These are phyloP conservation scores for Limnomonas spitsbergensis DNA, from an alignment of 139 green algal species.

Conservation along the genomic window DNA sequence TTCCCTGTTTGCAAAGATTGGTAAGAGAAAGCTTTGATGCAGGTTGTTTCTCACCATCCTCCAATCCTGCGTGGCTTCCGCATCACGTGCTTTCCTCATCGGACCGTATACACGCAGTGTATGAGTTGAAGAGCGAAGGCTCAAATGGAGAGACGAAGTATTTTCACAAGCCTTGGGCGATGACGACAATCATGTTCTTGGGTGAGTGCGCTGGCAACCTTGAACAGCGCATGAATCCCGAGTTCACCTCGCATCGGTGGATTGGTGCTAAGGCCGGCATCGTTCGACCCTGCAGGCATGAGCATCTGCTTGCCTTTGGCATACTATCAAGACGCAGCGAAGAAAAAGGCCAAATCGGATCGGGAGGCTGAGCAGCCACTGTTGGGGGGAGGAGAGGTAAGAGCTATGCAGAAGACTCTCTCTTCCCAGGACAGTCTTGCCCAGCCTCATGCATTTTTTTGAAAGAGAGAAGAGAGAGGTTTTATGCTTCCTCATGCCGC, in stretches of 20 bases:
- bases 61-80: neutral
- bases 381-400: constrained; percentile 13
- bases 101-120: constrained; percentile 52
- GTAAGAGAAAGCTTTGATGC: constrained; percentile 39
- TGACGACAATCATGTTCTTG: constrained; percentile 57
- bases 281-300: constrained; percentile 44
- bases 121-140: constrained; percentile 48
- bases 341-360: constrained; percentile 24
- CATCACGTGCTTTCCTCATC: too few species aligned
- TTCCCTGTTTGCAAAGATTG: constrained; percentile 77
- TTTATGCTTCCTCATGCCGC: neutral
- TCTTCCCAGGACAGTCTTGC: too few species aligned
- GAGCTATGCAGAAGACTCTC: neutral
- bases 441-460: too few species aligned
- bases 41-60: neutral
- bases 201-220: constrained; percentile 13
- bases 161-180: constrained; percentile 67
- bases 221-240: neutral
- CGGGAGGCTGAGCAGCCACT: constrained; percentile 41
- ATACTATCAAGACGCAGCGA: constrained; percentile 44
- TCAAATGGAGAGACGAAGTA: constrained; percentile 51
- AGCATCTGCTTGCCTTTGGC: constrained; percentile 57
- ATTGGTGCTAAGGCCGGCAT: neutral
- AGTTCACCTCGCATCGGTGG: too few species aligned
- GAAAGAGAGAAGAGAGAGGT: too few species aligned